Conservation (phyloP, 257 asterid genomes). For the Echites panduratus region DNA sequence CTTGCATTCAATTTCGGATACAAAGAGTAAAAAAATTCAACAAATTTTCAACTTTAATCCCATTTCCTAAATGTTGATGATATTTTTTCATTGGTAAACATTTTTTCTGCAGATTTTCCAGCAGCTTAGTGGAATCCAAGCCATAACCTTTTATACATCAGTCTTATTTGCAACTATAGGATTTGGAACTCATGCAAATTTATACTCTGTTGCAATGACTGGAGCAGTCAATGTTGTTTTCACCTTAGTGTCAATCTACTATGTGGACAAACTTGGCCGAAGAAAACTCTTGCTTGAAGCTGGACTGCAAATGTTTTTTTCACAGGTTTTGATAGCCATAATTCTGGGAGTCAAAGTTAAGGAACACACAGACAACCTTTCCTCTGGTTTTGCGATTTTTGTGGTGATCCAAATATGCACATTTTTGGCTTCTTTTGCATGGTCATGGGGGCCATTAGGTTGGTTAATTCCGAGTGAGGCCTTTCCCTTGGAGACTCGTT, state of each 20-base stretch:
- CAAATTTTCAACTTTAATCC: not conserved
- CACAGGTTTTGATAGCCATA: constrained; percentile 57
- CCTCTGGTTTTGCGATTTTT: constrained; percentile 50
- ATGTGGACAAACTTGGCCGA: constrained; percentile 30
- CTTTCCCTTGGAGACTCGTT: constrained; percentile 65
- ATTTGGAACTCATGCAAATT: constrained; percentile 56
- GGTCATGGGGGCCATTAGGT: constrained; percentile 72
- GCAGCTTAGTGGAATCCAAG: constrained; percentile 80
- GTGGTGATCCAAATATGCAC: constrained; percentile 68
- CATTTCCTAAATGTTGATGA: not conserved
- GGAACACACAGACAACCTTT: no score
- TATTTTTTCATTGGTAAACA: not conserved
- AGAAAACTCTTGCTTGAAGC: constrained; percentile 62
- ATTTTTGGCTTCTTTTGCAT: constrained; percentile 36
- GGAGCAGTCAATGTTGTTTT: constrained; percentile 74
- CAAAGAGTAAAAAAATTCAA: not conserved
- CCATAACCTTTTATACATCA: constrained; percentile 87
- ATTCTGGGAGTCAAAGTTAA: constrained; percentile 31
- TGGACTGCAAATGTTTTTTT: constrained; percentile 69
- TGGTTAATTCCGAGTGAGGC: constrained; percentile 37
- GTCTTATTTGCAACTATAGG: constrained; percentile 69
- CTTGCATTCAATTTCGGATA: no score
- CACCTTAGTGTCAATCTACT: constrained; percentile 46
- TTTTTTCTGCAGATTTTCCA: constrained; percentile 54
- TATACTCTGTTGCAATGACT: constrained; percentile 68